Conservation (phyloP, 768 basidiomycete genomes). For the Favolaschia claudopus region DNA sequence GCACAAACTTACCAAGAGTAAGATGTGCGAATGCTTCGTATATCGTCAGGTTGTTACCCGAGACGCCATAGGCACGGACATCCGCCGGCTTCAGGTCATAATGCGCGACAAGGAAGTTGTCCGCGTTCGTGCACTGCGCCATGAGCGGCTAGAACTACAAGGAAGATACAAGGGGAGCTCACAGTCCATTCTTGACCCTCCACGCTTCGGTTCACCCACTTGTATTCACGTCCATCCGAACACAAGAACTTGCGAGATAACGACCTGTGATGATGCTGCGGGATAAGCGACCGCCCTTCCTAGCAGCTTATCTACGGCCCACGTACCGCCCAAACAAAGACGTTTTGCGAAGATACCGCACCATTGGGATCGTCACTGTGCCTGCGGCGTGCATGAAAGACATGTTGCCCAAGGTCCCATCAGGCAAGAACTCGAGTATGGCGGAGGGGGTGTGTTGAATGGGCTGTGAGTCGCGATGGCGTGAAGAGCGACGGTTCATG, state of each 20-base stretch:
- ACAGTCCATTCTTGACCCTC: conserved; percentile 81
- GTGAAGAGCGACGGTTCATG: conserved; percentile 70
- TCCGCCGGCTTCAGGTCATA: conserved; percentile 66
- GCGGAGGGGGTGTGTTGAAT: conserved; percentile 60
- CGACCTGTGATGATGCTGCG: conserved; percentile 51
- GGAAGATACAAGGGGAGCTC: conserved; percentile 39
- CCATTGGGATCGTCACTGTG: conserved; percentile 61
- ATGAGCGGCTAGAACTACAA: conserved; percentile 5
- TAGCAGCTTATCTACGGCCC: not conserved
- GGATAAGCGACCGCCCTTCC: conserved; percentile 11
- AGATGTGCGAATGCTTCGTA: conserved; percentile 62
- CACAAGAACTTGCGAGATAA: conserved; percentile 72
- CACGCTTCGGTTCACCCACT: conserved; percentile 64
- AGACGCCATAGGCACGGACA: conserved; percentile 63
- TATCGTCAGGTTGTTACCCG: conserved; percentile 69
- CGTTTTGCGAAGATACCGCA: conserved; percentile 67
- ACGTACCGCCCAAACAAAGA: conserved; percentile 73
- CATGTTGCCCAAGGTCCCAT: conserved; percentile 66
- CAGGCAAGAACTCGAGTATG: conserved; percentile 65
- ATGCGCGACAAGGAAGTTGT: conserved; percentile 67
- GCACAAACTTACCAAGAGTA: conserved; percentile 61
- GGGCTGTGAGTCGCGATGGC: conserved; percentile 62
- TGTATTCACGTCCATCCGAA: conserved; percentile 75
- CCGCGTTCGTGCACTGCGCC: conserved; percentile 59
- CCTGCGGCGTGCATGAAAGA: conserved; percentile 54